Base-by-base conservation (phyloP, 495 filamentous ascomycete genomes). In the Bacidia gigantensis region DNA sequence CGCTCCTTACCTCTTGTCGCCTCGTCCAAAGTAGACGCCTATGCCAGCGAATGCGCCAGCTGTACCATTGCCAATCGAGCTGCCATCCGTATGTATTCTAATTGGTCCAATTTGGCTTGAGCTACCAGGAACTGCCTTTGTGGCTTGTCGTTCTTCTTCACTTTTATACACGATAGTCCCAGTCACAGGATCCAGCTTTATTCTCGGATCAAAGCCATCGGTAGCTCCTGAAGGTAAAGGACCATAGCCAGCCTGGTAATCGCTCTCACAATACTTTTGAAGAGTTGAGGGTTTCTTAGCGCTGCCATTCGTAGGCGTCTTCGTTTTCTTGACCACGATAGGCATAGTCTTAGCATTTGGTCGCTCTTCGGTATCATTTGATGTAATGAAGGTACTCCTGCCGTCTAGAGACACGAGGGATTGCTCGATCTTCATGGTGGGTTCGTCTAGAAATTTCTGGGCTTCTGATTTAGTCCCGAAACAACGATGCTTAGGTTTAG, bases 11-110 rank as follows among this genome's bases (percentile, higher is more conserved):
- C 84, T 79, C 48, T 67, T 54, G 64, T 94, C 86, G 1, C 65
- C 67, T n/a, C 71, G 70, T 5, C 86, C 87, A 66, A 95, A 95
- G 52, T 72, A 96, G 26, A 96, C 89, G 0, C 92, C 92, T 9
- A 96, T 76, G 2, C 92, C 92, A 3, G 86, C 90, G 3, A 72
- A 69, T 25, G 92, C 86, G 5, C 79, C 73, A 0, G 66, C 58
- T 47, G 72, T 74, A 11, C 92, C 92, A 67, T 98, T 97, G 43
- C 79, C 74, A 22, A 83, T 71, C 56, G 79, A 75, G 54, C 85
- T 92, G 11, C 92, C 92, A 64, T 98, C 92, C 1, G 92, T 97
- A 66, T 87, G 95, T 47, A 96, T 85, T 29, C 78, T 66, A 35
- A 88, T 61, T 52, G 84, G 73, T 3, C 76, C 75, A 17, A 57